Percentiles rank a stretch among this genome's conserved stretches.
These are phyloP conservation scores for Cystoderma amianthinum DNA, from an alignment of 768 basidiomycete genomes.

Conservation along the genomic window DNA sequence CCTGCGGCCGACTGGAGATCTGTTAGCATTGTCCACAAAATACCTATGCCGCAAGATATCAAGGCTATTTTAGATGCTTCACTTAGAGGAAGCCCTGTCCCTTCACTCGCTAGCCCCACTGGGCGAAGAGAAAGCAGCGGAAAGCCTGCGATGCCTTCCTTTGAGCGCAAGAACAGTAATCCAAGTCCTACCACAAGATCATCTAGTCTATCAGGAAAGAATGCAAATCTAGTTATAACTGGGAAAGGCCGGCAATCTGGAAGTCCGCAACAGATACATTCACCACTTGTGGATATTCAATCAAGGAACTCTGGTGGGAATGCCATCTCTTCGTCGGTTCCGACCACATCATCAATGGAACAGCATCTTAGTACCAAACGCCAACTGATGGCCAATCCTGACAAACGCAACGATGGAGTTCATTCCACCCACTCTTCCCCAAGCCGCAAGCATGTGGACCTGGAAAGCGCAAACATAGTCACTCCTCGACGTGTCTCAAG, in stretches of 20 bases:
- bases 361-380: slow-evolving; percentile 37
- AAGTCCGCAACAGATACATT: slow-evolving; percentile 43
- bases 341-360: slow-evolving; percentile 40
- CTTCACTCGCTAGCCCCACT: slow-evolving; percentile 15
- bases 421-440: slow-evolving; percentile 59
- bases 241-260: slow-evolving; percentile 43
- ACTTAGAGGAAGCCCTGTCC: slow-evolving; percentile 26
- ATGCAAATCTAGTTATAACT: slow-evolving; percentile 21
- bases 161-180: slow-evolving; percentile 40
- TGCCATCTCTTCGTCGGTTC: slow-evolving; percentile 36
- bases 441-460: slow-evolving; percentile 49
- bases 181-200: slow-evolving; percentile 34
- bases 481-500: slow-evolving; percentile 39
- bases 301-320: slow-evolving; percentile 33
- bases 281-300: slow-evolving; percentile 28
- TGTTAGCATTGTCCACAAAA: slow-evolving; percentile 67
- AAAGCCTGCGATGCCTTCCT: slow-evolving; percentile 23
- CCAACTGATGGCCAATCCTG: slow-evolving; percentile 29
- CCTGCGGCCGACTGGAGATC: slow-evolving; percentile 75
- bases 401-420: slow-evolving; percentile 36
- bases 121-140: slow-evolving; percentile 18
- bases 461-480: slow-evolving; percentile 38
- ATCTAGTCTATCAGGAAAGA: slow-evolving; percentile 21
- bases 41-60: slow-evolving; percentile 69
- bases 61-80: slow-evolving; percentile 59